Conservation (phyloP, 2,329 filamentous ascomycete species). For the Beauveria bassiana region DNA sequence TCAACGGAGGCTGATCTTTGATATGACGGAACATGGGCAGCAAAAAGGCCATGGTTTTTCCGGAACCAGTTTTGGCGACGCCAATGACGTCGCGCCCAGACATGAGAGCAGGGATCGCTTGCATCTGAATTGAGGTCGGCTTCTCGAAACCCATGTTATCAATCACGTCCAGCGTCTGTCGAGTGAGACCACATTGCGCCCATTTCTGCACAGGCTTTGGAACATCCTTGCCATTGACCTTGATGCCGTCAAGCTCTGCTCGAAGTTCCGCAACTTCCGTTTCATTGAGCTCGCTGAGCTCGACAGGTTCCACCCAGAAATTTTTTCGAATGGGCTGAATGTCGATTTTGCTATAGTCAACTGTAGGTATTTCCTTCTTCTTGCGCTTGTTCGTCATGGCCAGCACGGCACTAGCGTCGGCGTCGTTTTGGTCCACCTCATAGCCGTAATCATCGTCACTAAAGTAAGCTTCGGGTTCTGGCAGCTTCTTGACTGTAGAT, state of each 20-base stretch:
- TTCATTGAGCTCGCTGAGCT: slow-evolving; percentile 75
- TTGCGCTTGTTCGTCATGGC: slow-evolving; percentile 61
- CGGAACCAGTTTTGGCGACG: slow-evolving; percentile 94
- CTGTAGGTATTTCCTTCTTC: slow-evolving; percentile 87
- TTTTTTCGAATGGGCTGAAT: slow-evolving; percentile 84
- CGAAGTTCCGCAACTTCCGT: slow-evolving; percentile 76
- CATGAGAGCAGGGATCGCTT: slow-evolving; percentile 92
- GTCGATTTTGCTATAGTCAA: slow-evolving; percentile 81
- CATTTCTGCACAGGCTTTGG: slow-evolving; percentile 94
- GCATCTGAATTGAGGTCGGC: slow-evolving; percentile 89
- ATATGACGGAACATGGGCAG: slow-evolving; percentile 98
- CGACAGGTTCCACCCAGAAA: slow-evolving; percentile 87
- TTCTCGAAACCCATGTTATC: slow-evolving; percentile 74
- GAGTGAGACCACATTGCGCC: slow-evolving; percentile 87
- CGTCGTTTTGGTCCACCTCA: slow-evolving; percentile 35
- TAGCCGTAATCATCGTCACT: slow-evolving; percentile 69
- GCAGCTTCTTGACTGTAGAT: slow-evolving; percentile 39
- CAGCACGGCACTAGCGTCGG: slow-evolving; percentile 39
- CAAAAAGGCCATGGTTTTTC: slow-evolving; percentile 92
- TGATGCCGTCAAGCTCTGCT: slow-evolving; percentile 88
- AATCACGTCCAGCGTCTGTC: slow-evolving; percentile 81
- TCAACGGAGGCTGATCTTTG: slow-evolving; percentile 79
- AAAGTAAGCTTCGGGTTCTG: slow-evolving; percentile 78
- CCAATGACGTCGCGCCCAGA: slow-evolving; percentile 92
- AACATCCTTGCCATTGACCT: slow-evolving; percentile 78